Evolutionary conservation across 2,329 filamentous ascomycete genomes (phyloP), one percentile per base, ranked within the genome.

Genomic region (Neobulgaria alba): DNA sequence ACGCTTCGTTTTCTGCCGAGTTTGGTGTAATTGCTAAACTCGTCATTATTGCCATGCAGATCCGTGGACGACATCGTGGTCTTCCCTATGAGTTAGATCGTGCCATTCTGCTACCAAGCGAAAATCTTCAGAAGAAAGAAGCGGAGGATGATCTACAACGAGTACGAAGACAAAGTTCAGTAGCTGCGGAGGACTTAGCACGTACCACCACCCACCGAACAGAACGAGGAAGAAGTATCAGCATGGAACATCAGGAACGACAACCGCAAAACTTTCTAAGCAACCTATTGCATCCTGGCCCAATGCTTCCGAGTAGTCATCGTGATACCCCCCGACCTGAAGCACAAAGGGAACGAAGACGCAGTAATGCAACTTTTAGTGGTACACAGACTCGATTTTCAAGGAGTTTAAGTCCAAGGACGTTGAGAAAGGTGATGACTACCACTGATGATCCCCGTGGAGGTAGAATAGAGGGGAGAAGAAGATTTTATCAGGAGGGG

Each of bases 1-100:
- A 95, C 61, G 74, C 87, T 0, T 88, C 85, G 0, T 87, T 98
- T 50, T 88, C 78, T 21, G 82, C 75, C 0, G 77, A 95, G 52
- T 95, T 98, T 61, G 77, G 72, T 10, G 72, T 80, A 16, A 50
- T 61, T n/a, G 53, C 52, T 10, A 84, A 83, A 56, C 69, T 84
- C 2, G 72, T 83, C 49, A 76, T 83, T 39, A 71, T 82, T 42
- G 76, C 76, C 20, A 81, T 82, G 77, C 74, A 80, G 63, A 73
- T 83, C 41, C 78, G 79, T 60, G 79, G 79, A 4, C 73, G 79
- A 2, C 79, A 83, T 54, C 75, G 79, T 57, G 79, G 79, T 39
- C 63, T 84, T 3, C 79, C 79, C 1, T 83, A 83, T 53, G 77
- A 76, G 3, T 68, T 82, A 10, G 82, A 86, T 51, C 74, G 80